Base-by-base conservation (phyloP, 1,284 basidiomycete species). In the Ceratobasidium sp. region DNA sequence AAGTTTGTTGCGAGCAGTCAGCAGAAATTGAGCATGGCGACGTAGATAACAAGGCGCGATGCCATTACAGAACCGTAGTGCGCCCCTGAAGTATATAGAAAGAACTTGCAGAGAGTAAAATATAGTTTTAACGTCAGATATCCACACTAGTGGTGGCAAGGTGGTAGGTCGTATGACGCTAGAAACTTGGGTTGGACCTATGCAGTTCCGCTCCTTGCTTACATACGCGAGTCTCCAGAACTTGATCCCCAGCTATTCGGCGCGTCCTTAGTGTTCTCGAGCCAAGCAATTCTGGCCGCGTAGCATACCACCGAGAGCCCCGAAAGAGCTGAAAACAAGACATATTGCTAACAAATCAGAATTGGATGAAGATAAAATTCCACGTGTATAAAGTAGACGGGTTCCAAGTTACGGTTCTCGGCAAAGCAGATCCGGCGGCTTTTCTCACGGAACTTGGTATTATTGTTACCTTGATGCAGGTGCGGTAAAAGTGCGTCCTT, bases 361-460 rank as follows among this genome's bases (percentile, higher is more conserved):
- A 56, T 71, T 36, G n/a, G 45, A 44, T 33, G 51, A 60, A 29
- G 67, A 60, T 8, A 44, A 56, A 71, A 71, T 60, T 71, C 67
- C 67, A 71, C 67, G 67, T 60, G 67, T 71, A 51, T 36, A 33
- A 56, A 45, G 6, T 57, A 69, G 36, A 27, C 51, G 67, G 54
- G 56, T 71, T 59, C 54, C 67, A 56, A 59, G 56, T 29, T 48
- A 59, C 45, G 56, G 48, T 59, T 71, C 54, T 71, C 67, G 67
- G 67, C 67, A 71, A 59, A 60, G 53, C 67, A 71, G 53, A 71
- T 60, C 67, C 67, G 67, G 67, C 67, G 44, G 67, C 67, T 71
- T 71, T 71, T 71, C 67, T 71, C 67, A 71, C 67, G 67, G 67
- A 71, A 60, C 67, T 71, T 71, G 67, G 67, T 57, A 57, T 60